Conservation (phyloP, 2,329 filamentous ascomycete species). For the Fusarium goolgardi region DNA sequence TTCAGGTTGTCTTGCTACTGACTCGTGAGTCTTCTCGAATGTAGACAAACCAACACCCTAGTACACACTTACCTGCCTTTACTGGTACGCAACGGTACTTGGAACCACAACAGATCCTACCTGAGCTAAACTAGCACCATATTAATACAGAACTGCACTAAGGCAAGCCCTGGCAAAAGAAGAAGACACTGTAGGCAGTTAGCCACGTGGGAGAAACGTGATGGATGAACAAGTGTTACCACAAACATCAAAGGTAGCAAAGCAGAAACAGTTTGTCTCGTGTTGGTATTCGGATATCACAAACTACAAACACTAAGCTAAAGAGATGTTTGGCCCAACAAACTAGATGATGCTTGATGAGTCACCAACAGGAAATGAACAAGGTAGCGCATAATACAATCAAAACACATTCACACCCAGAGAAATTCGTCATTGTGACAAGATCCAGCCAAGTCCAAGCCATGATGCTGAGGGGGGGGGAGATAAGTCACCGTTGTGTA, state of each 20-base stretch:
- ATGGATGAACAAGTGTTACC: slow-evolving; percentile 20
- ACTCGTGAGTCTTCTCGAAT: slow-evolving; percentile 36
- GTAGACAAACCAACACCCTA: neutral
- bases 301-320: neutral
- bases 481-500: slow-evolving; percentile 19
- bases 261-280: neutral
- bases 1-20: slow-evolving; percentile 23
- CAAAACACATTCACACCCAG: no score
- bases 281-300: neutral
- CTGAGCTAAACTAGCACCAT: neutral
- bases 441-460: neutral
- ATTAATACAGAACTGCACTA: neutral
- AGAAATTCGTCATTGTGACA: neutral
- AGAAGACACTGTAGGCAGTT: slow-evolving; percentile 22
- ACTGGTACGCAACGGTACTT: neutral
- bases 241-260: neutral
- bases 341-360: neutral
- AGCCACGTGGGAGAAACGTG: slow-evolving; percentile 46
- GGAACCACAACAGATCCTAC: neutral
- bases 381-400: neutral
- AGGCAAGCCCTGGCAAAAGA: neutral
- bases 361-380: neutral
- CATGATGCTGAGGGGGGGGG: neutral
- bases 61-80: neutral
- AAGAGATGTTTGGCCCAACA: neutral